These are phyloP conservation scores for Gastrolobium bilobum DNA, from an alignment of 306 rosid species.

Conservation along the genomic window DNA sequence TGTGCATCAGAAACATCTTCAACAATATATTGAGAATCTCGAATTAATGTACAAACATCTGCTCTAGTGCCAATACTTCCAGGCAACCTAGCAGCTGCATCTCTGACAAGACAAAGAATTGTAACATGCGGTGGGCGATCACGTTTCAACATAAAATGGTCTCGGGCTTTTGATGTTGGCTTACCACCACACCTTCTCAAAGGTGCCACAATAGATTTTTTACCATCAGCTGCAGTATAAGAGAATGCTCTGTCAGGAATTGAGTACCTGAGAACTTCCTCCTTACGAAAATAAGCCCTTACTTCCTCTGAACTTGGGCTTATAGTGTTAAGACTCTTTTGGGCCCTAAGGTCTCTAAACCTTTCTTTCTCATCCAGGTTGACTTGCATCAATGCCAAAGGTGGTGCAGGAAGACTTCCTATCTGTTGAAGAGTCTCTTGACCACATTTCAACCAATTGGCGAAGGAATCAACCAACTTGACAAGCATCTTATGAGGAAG, in stretches of 20 bases:
- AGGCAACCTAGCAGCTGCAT: slow-evolving; percentile 98
- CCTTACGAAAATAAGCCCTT: slow-evolving; percentile 87
- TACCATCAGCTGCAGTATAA: slow-evolving; percentile 98
- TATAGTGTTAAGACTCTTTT: slow-evolving; percentile 97
- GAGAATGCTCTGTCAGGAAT: slow-evolving; percentile 99
- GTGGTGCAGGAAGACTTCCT: slow-evolving; percentile 98
- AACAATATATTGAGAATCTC: slow-evolving; percentile 97
- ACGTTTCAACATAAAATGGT: slow-evolving; percentile 98
- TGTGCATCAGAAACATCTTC: slow-evolving; percentile 98
- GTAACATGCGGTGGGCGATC: slow-evolving; percentile 99
- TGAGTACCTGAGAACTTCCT: slow-evolving; percentile 96
- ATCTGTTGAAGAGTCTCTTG: slow-evolving; percentile 98
- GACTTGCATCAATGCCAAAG: slow-evolving; percentile 88
- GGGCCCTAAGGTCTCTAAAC: slow-evolving; percentile 96
- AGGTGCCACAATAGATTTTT: slow-evolving; percentile 97
- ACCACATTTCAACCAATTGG: slow-evolving; percentile 99
- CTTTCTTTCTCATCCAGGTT: slow-evolving; percentile 98
- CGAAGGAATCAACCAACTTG: slow-evolving; percentile 96
- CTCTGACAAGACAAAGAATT: slow-evolving; percentile 98
- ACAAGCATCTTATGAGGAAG: slow-evolving; percentile 97
- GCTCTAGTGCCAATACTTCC: slow-evolving; percentile 99
- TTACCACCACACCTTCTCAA: slow-evolving; percentile 98
- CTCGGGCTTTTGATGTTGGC: slow-evolving; percentile 99
- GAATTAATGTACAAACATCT: slow-evolving; percentile 95
- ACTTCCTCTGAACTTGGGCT: slow-evolving; percentile 93